A percentile compares a stretch with the other conserved stretches of the same genome.
Conservation (phyloP, 148 eudicot species). For the Spergularia bocconei region DNA sequence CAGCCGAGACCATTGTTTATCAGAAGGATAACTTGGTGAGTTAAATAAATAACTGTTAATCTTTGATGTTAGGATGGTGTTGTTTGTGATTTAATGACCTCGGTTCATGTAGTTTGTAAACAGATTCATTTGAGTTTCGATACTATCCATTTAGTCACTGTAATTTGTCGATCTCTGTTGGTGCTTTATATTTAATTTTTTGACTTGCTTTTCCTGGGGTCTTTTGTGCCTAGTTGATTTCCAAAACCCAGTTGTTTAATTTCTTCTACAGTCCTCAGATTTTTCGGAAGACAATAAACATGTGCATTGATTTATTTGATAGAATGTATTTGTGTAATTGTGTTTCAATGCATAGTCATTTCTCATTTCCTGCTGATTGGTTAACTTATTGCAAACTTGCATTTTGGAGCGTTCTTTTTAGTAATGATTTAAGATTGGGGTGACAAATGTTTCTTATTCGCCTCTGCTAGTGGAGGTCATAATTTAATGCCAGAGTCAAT, state of each 20-base stretch:
- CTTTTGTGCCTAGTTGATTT: background rate
- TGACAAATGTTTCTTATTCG: background rate
- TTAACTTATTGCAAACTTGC: background rate
- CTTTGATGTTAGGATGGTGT: background rate
- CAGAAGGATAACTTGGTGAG: slow-evolving; percentile 81
- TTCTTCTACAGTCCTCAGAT: background rate
- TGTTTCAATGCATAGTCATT: background rate
- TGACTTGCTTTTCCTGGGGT: background rate
- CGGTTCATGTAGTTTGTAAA: background rate
- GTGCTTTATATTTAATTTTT: background rate
- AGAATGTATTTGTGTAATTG: background rate
- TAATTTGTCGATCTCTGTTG: background rate
- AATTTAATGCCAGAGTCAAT: too few species aligned
- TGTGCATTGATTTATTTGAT: background rate
- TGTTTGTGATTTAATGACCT: background rate
- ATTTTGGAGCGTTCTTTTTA: background rate
- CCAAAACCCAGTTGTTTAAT: background rate
- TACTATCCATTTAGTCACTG: background rate
- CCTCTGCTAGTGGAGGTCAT: background rate
- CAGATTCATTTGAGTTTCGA: background rate
- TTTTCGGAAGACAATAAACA: background rate
- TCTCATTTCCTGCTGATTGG: background rate
- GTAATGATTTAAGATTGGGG: background rate
- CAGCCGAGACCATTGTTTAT: slow-evolving; percentile 93
- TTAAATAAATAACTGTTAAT: slow-evolving; percentile 10